Conservation (phyloP, 163 green algal species). For the Smithsoniella earleae region DNA sequence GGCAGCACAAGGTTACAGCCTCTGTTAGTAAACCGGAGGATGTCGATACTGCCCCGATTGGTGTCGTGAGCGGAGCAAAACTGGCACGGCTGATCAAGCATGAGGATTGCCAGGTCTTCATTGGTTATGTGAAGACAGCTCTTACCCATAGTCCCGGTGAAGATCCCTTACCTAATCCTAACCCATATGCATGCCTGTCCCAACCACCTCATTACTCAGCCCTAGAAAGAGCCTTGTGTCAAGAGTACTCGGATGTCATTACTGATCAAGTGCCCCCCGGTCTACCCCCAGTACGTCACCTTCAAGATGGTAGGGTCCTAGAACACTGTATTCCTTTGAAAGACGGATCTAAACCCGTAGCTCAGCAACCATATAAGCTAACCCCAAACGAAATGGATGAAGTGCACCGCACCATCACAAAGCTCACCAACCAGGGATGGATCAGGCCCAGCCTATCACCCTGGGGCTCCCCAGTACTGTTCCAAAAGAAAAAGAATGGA, state of each 20-base stretch:
- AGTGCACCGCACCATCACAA: neutral
- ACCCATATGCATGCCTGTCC: too few relatives aligned
- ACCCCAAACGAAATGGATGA: neutral
- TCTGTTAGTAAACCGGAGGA: neutral
- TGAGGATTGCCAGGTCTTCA: neutral
- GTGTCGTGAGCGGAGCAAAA: neutral
- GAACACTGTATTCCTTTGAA: neutral
- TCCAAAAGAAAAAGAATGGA: neutral
- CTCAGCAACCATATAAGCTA: neutral
- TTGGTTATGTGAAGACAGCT: slow-evolving; percentile 7
- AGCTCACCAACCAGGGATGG: neutral
- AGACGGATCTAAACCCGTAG: neutral
- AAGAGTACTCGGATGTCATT: too few relatives aligned
- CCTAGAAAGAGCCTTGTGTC: too few relatives aligned
- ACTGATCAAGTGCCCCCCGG: too few relatives aligned
- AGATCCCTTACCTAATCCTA: too few relatives aligned
- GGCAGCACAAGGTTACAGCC: neutral
- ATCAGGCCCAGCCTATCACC: neutral
- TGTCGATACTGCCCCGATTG: neutral
- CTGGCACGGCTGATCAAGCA: neutral
- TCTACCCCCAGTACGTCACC: too few relatives aligned
- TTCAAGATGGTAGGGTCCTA: neutral
- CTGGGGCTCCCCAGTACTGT: neutral
- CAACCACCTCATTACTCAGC: too few relatives aligned
- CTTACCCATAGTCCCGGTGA: too few relatives aligned